phyloP scores from a whole-genome alignment of 1,139 yeast species.

The Wickerhamiella pararugosa region DNA sequence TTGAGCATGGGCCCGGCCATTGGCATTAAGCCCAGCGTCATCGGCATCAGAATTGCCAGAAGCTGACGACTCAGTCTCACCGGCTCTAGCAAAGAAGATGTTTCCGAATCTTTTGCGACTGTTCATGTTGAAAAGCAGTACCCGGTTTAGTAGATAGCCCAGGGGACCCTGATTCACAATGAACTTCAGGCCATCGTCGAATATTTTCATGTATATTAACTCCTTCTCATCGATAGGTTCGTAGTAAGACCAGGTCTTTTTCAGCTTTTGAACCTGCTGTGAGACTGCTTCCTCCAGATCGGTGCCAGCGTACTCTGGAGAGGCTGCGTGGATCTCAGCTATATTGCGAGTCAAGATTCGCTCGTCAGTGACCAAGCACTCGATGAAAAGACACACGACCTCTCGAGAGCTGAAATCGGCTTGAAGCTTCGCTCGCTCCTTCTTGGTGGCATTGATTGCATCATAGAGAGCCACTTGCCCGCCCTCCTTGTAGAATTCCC shows the following conservation, averaged over 20 bases:
- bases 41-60: constrained; percentile 19
- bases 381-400: constrained; percentile 75
- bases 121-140: constrained; percentile 81
- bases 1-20: constrained; percentile 27
- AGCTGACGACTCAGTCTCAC: constrained; percentile 12
- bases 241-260: constrained; percentile 30
- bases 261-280: constrained; percentile 33
- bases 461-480: constrained; percentile 96
- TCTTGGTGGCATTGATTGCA: constrained; percentile 75
- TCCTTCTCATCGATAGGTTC: constrained; percentile 34
- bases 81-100: constrained; percentile 66
- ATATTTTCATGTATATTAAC: constrained; percentile 61
- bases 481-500: constrained; percentile 50
- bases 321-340: constrained; percentile 61
- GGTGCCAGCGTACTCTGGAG: constrained; percentile 80
- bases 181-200: constrained; percentile 81
- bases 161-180: constrained; percentile 67
- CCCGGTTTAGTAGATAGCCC: constrained; percentile 80
- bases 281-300: constrained; percentile 31
- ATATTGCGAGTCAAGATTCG: constrained; percentile 59
- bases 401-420: constrained; percentile 39
- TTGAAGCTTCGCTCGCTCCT: constrained; percentile 46
- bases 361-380: constrained; percentile 68
- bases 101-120: constrained; percentile 72
- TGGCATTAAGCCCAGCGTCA: constrained; percentile 25